These are phyloP conservation scores for Candida ficus DNA, from an alignment of 805 yeast species.

Conservation along the genomic window DNA sequence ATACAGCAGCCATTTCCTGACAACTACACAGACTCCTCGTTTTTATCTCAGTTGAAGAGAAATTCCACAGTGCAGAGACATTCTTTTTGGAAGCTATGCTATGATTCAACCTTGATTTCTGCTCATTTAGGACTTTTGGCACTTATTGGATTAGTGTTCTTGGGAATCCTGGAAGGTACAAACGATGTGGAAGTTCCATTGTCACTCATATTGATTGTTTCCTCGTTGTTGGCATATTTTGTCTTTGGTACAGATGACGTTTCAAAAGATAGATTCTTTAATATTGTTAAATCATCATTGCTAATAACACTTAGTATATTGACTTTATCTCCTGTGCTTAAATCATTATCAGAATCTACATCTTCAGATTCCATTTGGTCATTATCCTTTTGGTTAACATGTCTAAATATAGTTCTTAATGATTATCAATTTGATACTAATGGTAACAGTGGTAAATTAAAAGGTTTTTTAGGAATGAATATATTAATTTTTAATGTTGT, in stretches of 20 bases:
- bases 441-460: constrained; percentile 9
- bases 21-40: constrained; percentile 79
- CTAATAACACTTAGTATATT: constrained; percentile 66
- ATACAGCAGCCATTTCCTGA: constrained; percentile 84
- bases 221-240: constrained; percentile 8
- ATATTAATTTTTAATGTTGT: constrained; percentile 80
- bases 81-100: constrained; percentile 55
- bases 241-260: neutral
- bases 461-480: constrained; percentile 65
- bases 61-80: constrained; percentile 71
- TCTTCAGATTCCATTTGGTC: constrained; percentile 97
- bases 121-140: constrained; percentile 61
- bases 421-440: constrained; percentile 54
- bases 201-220: constrained; percentile 5
- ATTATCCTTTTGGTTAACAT: constrained; percentile 69
- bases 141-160: constrained; percentile 63
- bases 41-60: constrained; percentile 72
- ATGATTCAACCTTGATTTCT: constrained; percentile 65
- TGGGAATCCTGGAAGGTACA: constrained; percentile 44
- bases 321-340: constrained; percentile 83
- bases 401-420: constrained; percentile 61
- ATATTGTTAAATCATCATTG: constrained; percentile 54
- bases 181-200: constrained; percentile 49
- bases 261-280: neutral
- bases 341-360: constrained; percentile 82